Evolutionary conservation across 2,329 filamentous ascomycete species (phyloP).

Genomic region (Aspergillus texensis): DNA sequence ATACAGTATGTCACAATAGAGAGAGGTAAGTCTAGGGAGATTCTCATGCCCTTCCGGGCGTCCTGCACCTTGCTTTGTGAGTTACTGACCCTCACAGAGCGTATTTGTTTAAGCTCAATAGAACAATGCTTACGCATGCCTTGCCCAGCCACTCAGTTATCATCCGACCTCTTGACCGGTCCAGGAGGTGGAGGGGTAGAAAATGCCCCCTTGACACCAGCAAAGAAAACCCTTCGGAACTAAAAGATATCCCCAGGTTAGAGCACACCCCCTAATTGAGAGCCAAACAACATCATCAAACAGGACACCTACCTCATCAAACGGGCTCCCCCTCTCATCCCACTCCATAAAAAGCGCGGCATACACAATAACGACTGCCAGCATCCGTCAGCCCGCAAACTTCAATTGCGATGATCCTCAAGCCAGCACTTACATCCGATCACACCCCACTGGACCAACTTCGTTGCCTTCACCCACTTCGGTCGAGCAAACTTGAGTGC

Average conservation of each 20-base stretch:
- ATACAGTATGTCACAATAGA: slow-evolving; percentile 1
- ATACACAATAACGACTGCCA: slow-evolving; percentile 45
- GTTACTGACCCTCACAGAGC: neutral
- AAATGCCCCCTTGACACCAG: slow-evolving; percentile 34
- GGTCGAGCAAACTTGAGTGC: slow-evolving; percentile 64
- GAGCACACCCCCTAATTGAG: neutral
- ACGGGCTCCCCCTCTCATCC: slow-evolving; percentile 44
- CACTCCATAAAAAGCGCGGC: slow-evolving; percentile 49
- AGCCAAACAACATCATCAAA: neutral
- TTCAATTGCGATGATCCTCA: neutral
- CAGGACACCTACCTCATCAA: slow-evolving; percentile 40
- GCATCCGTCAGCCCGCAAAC: neutral
- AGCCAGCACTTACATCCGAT: slow-evolving; percentile 49
- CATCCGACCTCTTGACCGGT: slow-evolving; percentile 25
- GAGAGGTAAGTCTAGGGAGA: neutral
- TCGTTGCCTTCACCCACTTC: slow-evolving; percentile 60
- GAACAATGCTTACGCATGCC: neutral
- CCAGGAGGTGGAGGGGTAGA: slow-evolving; percentile 35
- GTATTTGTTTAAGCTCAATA: neutral
- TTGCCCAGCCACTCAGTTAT: slow-evolving; percentile 15
- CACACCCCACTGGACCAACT: slow-evolving; percentile 58
- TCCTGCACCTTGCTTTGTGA: neutral
- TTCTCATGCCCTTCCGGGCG: neutral
- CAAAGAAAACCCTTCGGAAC: slow-evolving; percentile 39
- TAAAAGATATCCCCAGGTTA: slow-evolving; percentile 13